Conservation (phyloP, 140 eudicot species). For the Oenanthe javanica region DNA sequence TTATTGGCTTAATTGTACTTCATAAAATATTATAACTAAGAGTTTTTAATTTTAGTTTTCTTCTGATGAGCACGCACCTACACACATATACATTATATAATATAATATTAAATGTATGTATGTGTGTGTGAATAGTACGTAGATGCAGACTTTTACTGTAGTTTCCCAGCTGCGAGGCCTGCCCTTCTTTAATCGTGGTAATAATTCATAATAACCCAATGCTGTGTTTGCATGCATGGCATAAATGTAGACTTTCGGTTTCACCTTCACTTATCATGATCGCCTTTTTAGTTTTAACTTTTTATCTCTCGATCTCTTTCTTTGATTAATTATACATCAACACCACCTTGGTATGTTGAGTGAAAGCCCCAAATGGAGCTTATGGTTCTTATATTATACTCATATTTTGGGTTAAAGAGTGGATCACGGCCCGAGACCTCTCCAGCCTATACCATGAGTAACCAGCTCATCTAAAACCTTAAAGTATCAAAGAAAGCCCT, state of each 20-base stretch:
- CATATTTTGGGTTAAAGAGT: too few relatives aligned
- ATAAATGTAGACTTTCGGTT: slow-evolving; percentile 3
- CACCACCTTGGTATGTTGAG: too few relatives aligned
- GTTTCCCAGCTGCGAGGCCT: slow-evolving; percentile 3
- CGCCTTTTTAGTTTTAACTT: background rate
- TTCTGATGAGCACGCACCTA: too few relatives aligned
- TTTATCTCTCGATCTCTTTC: background rate
- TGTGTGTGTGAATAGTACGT: background rate
- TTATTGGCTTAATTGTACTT: too few relatives aligned
- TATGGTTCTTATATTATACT: too few relatives aligned
- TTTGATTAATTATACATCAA: background rate
- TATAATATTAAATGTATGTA: background rate
- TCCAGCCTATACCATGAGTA: too few relatives aligned
- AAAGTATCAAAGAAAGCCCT: too few relatives aligned
- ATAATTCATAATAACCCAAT: slow-evolving; percentile 9
- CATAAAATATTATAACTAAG: too few relatives aligned
- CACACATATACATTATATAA: background rate
- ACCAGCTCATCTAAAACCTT: too few relatives aligned
- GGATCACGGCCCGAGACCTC: too few relatives aligned
- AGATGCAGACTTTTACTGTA: background rate
- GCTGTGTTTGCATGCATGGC: slow-evolving; percentile 11
- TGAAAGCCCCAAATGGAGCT: too few relatives aligned
- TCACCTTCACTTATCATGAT: slow-evolving; percentile 5
- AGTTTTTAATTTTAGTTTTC: too few relatives aligned
- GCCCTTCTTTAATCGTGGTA: slow-evolving; percentile 10